These are phyloP conservation scores for Puccinia triticina DNA, from an alignment of 1,284 basidiomycete genomes.

Conservation along the genomic window DNA sequence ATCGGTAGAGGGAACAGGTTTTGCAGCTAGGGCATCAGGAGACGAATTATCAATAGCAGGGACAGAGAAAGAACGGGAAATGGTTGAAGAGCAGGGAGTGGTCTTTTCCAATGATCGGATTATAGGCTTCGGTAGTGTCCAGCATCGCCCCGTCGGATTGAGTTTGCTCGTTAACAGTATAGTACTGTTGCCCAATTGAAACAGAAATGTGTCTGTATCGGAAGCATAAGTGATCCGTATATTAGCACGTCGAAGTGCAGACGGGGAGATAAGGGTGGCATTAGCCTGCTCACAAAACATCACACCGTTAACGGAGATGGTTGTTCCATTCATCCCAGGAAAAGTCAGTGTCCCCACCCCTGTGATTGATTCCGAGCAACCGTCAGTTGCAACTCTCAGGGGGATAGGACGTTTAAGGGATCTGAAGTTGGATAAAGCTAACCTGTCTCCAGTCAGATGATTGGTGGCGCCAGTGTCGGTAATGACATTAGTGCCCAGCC, in stretches of 20 bases:
- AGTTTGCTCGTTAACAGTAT: not conserved
- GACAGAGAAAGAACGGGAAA: too few species aligned
- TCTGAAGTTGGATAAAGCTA: not conserved
- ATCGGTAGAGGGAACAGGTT: too few species aligned
- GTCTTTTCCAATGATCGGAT: not conserved
- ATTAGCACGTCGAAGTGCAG: not conserved
- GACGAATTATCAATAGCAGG: too few species aligned
- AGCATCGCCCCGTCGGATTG: not conserved
- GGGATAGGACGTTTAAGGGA: not conserved
- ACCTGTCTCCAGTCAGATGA: not conserved
- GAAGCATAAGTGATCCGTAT: not conserved
- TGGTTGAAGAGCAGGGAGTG: too few species aligned
- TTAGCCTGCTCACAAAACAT: slow-evolving; percentile 15
- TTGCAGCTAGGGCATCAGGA: too few species aligned
- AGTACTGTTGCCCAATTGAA: not conserved
- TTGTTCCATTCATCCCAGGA: slow-evolving; percentile 17
- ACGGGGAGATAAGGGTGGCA: not conserved
- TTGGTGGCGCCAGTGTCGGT: slow-evolving; percentile 1
- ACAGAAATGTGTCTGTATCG: not conserved
- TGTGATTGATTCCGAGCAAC: not conserved
- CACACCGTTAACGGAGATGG: not conserved
- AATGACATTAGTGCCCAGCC: not conserved
- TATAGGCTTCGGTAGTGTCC: not conserved
- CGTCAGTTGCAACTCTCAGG: too few species aligned
- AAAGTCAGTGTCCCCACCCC: slow-evolving; percentile 3